A percentile compares a stretch with the other conserved stretches of the same genome.
phyloP scores from a whole-genome alignment of 768 basidiomycete species.

The Rhodosporidiobolus odoratus region DNA sequence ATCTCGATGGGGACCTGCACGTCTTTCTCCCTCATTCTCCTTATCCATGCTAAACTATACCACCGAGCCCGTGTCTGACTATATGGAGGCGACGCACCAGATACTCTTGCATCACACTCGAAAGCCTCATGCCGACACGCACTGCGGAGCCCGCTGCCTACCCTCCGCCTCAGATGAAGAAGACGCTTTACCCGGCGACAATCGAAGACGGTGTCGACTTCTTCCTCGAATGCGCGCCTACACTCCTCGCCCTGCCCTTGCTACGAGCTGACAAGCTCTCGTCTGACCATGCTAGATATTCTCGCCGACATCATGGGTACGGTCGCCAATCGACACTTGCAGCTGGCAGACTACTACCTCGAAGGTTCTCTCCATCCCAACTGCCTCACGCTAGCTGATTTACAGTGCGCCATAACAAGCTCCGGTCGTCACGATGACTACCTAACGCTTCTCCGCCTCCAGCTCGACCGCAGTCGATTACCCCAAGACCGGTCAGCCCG shows the following conservation, averaged over 20 bases:
- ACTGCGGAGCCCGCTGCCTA: not conserved
- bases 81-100: too few species aligned
- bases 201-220: constrained; percentile 15
- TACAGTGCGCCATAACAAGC: constrained; percentile 28
- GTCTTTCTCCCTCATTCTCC: too few species aligned
- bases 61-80: too few species aligned
- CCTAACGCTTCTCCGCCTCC: not conserved
- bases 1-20: constrained; percentile 28
- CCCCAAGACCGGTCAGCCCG: constrained; percentile 11
- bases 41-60: too few species aligned
- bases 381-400: constrained; percentile 8
- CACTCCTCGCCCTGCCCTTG: not conserved
- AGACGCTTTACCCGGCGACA: constrained; percentile 2
- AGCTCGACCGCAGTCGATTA: constrained; percentile 29
- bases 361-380: not conserved
- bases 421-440: too few species aligned
- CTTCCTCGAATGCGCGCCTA: constrained; percentile 7
- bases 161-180: not conserved
- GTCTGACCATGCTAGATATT: constrained; percentile 9
- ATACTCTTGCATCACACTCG: constrained; percentile 10
- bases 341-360: constrained; percentile 4
- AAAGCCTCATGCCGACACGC: not conserved
- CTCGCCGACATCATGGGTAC: constrained; percentile 16
- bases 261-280: too few species aligned
- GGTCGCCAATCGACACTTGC: constrained; percentile 10